phyloP scores from a whole-genome alignment of 306 rosid genomes.

The Dryas alaskensis region DNA sequence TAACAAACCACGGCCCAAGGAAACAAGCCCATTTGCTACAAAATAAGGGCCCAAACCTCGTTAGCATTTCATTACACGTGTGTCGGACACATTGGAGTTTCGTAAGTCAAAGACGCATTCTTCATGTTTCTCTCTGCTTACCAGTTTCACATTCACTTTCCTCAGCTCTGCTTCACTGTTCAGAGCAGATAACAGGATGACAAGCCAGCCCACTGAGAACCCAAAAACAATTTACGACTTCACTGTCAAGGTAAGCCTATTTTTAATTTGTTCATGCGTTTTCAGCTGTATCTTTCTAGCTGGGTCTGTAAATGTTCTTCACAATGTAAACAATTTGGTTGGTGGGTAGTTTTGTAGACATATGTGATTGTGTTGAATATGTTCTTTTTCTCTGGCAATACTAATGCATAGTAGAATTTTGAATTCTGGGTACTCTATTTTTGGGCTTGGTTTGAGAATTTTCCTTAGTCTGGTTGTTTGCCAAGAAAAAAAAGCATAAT shows the following conservation, averaged over 20 bases:
- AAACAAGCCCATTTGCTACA: too few species aligned
- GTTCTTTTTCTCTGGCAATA: not conserved
- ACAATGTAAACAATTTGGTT: not conserved
- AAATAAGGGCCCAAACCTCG: too few species aligned
- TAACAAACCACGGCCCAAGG: too few species aligned
- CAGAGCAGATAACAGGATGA: slow-evolving; percentile 17
- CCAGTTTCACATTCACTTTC: not conserved
- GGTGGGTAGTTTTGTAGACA: slow-evolving; percentile 10
- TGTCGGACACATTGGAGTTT: too few species aligned
- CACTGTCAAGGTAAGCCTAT: slow-evolving; percentile 43
- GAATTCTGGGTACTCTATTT: not conserved
- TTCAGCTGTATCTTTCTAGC: not conserved
- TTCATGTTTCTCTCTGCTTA: not conserved
- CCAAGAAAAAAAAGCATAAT: not conserved
- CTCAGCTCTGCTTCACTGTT: not conserved
- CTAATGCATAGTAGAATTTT: not conserved
- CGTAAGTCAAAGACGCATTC: not conserved
- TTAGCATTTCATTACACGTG: too few species aligned
- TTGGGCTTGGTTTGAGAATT: not conserved
- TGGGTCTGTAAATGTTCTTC: slow-evolving; percentile 3
- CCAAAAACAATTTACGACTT: slow-evolving; percentile 45
- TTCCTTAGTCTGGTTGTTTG: not conserved
- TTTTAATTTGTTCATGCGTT: not conserved
- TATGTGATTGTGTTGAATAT: not conserved
- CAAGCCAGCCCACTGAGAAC: slow-evolving; percentile 31